Conservation (phyloP, 23 red algal species). For the Gracilaria gracilis region DNA sequence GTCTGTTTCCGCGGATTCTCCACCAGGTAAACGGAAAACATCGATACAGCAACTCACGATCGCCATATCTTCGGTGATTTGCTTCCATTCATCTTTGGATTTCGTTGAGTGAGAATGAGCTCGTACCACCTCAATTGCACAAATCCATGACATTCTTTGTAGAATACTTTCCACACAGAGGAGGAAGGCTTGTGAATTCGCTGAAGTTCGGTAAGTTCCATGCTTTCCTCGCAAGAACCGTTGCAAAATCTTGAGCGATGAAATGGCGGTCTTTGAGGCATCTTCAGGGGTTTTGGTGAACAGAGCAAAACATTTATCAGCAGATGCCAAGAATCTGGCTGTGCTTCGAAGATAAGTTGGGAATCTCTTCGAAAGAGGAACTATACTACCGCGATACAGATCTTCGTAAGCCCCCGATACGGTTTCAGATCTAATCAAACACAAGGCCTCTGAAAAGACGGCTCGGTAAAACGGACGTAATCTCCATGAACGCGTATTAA, state of each 20-base stretch:
- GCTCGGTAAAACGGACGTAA: slow-evolving; percentile 11
- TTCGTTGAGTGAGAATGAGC: neutral
- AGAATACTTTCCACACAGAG: slow-evolving; percentile 16
- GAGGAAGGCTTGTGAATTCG: neutral
- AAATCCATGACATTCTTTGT: neutral
- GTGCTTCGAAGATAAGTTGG: slow-evolving; percentile 2
- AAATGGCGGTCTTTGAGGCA: neutral
- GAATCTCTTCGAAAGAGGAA: slow-evolving; percentile 2
- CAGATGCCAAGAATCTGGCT: neutral
- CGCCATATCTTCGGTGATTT: neutral
- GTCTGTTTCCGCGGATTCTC: neutral
- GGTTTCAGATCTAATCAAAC: slow-evolving; percentile 10
- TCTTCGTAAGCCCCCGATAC: neutral
- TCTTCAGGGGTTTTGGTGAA: neutral
- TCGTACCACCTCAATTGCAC: slow-evolving; percentile 3
- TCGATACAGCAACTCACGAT: neutral
- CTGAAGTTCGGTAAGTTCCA: neutral
- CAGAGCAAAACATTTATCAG: neutral
- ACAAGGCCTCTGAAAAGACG: neutral
- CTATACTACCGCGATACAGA: neutral
- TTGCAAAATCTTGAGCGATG: neutral
- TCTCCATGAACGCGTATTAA: slow-evolving; percentile 7
- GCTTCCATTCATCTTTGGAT: neutral
- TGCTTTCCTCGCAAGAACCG: neutral
- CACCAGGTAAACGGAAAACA: slow-evolving; percentile 14